Base-by-base conservation (phyloP, 108 stramenopile genomes). In the Pseudonitzschia pungens region DNA sequence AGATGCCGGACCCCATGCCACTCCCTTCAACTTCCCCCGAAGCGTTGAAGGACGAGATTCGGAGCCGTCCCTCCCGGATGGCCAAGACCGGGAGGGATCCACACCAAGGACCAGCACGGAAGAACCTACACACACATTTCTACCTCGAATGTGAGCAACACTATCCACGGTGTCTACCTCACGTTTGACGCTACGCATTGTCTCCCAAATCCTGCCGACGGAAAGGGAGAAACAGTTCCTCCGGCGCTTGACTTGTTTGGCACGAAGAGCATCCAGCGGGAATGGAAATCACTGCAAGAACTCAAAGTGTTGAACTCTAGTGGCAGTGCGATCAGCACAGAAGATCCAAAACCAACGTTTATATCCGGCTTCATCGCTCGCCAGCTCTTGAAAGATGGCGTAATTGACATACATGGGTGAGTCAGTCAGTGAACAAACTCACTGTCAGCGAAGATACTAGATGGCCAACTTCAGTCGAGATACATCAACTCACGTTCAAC, bases 1-100 rank as follows among this genome's bases (percentile, higher is more conserved):
- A 80, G 71, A 80, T 76, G 79, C 79, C 75, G 16, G 42, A 72
- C 66, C 79, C 79, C 45, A 62, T 80, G 70, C 75, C 75, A 45
- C 40, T 65, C 20, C 75, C 79, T 27, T 64, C 65, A 26, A 44
- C 79, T 16, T 33, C 75, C n/a, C 16, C 79, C 5, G 32, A 72
- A 0, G 71, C 70, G 1, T 31, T 80, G 18, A 24, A 59, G 29
- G 24, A 68, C 1, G 79, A 80, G 68, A 76, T 80, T 48, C 28
- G 15, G 24, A 76, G 36, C 65, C 79, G 79, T 31, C 26, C 67
- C 0, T 31, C 31, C n/a, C 58, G 75, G 24, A 80, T 80, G 79
- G 27, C 16, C 22, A 40, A 75, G 51, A 66, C 62, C 65, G 75
- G 79, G 15, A 62, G 75, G 51, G 51, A 80, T 70, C 75, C 71